Evolutionary conservation across 164 flowering plant genomes (phyloP), one percentile per base, ranked within the genome.

Genomic region (Vitis rotundifolia): DNA sequence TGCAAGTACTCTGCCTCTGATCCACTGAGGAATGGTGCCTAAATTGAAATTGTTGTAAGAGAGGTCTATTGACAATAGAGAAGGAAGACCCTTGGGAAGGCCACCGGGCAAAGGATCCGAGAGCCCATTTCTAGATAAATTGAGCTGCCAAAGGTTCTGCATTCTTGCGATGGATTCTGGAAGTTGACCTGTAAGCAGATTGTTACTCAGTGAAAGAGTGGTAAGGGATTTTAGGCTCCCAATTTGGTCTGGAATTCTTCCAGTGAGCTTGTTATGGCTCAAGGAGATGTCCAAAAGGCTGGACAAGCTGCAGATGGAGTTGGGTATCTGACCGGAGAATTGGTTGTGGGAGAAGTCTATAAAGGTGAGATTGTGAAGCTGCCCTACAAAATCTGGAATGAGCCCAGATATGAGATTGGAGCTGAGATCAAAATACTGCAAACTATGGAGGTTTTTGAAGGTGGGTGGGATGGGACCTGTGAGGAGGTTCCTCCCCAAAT

Each of bases 381-480:
- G 80, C 7, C 96, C 94, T 1, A 90, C 3, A 75, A 80, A 82
- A 73, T 80, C 87, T 5, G 99, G 97, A 63, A 95, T 69, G 0
- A 16, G 15, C 51, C 98, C 98, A 53, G 97, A 88, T 19, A 95
- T 71, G 6, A 52, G 63, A 73, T 95, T 95, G 87, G 68, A 78
- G 78, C 94, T 82, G 60, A 95, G 86, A 81, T 95, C 99, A 75
- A 95, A 71, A 75, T 71, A 84, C 75, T 85, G 92, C 75, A 95
- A 69, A 60, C 65, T n/a, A 5, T 54, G 74, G 5, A 90, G 72
- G 61, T 37, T 87, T 57, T 69, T 76, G 77, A 88, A 80, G 57
- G 84, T 76, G 19, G 81, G 64, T 19, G 99, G 98, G 51, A 93
- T 80, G 51, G 84, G 80, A 69, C 98, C 99, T 3, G 80, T 68